Evolutionary conservation across 2,329 filamentous ascomycete species (phyloP), one percentile per base, ranked within the genome.

Genomic region (Blastomyces percursus): DNA sequence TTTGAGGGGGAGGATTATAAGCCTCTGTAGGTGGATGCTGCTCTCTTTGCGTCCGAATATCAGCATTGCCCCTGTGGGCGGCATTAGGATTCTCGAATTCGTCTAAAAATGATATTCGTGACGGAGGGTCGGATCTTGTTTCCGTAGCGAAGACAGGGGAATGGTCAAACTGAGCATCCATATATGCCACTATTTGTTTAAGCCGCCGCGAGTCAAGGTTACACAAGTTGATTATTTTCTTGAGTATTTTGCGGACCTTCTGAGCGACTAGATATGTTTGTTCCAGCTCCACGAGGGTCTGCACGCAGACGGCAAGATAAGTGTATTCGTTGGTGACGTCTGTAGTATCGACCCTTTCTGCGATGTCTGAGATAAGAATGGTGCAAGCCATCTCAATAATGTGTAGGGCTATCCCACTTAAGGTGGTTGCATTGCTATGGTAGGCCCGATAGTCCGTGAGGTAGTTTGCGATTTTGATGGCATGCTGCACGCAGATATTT

Each of bases 211-310:
- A 54, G 21, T 63, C 59, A 19, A 63, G 59, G 35, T 63, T 61
- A 30, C 59, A 63, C 21, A 63, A 6, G 19, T 54, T 27, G 44
- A 63, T 46, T 3, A 61, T 38, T 30, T 57, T 48, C 59, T 63
- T 56, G 32, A 63, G 40, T 11, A 63, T 42, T 54, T 63, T 63
- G 21, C 62, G 62, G 19, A 63, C 62, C 40, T 61, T 60, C 40
- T 51, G 24, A 19, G 65, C 64, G n/a, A 67, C 65, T 14, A 67
- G 55, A 42, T 66, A 66, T 14, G 64, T 66, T 14, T 62, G 62
- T 58, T 67, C 65, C 21, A 67, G 57, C 38, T 67, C 65, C 14
- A 62, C 38, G 24, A 67, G 64, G 11, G 65, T 64, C 14, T 63
- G 61, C 19, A 67, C 64, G 61, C 65, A 67, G n/a, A 59, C 32